Base-by-base conservation (phyloP, 148 eudicot genomes). In the Oxyria digyna region DNA sequence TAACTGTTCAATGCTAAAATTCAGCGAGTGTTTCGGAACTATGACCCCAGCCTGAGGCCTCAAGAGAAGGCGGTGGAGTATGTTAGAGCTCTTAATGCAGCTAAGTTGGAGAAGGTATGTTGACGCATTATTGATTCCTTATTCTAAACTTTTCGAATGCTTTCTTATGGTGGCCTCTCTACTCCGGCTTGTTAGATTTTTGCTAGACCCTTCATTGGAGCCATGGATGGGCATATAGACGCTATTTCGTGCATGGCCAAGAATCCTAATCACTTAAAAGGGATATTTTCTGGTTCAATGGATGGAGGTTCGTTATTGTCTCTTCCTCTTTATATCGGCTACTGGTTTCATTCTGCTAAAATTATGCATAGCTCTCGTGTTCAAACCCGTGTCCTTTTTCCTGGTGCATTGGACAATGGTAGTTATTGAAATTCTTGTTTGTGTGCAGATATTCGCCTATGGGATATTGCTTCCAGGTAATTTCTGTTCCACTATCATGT, bases 381-480 rank as follows among this genome's bases (percentile, higher is more conserved):
- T 54, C 62, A 54, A 24, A 29, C 15, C 5, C 12, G 3, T 0
- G 14, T 24, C 31, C 31, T 54, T 20, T 21, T 57, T 26, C 27
- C 9, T 14, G 17, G 10, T 6, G 21, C 26, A 50, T 50, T 50
- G 27, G 12, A 50, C 57, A 20, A 5, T 1, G 57, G 20, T 15
- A 14, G 65, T 14, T 59, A 15, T 59, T 59, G 20, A 59, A 29
- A 4, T 59, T 8, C 65, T 27, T 59, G 37, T 29, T 65, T 42
- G 33, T 69, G 62, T 76, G 82, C 97, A 93, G 98, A 90, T 79
- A 84, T 94, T 64, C 97, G 98, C 41, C 91, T 86, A 31, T 94
- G 98, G 98, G 98, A 94, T 83, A 75, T 94, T 65, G 89, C 98
- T 48, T 74, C 84, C 59, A 94, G 98, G 98, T 94, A 86, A 27